A percentile compares a stretch with the other conserved stretches of the same genome.
Conservation (phyloP, 2,329 filamentous ascomycete genomes). For the Penicillium sp. region DNA sequence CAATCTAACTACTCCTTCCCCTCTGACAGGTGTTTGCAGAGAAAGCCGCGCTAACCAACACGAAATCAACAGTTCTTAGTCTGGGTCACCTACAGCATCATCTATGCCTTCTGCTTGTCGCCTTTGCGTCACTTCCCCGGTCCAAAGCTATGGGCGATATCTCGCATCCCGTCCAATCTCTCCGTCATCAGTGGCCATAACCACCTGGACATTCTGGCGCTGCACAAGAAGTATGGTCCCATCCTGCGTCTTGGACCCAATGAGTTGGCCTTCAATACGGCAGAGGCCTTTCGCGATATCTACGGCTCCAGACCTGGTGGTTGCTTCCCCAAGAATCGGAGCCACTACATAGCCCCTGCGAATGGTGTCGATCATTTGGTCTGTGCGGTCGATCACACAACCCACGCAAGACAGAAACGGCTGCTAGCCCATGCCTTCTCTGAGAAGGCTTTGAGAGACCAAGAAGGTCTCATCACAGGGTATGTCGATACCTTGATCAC, state of each 20-base stretch:
- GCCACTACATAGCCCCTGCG: conserved; percentile 26
- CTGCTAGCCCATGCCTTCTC: not conserved
- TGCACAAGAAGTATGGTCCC: conserved; percentile 25
- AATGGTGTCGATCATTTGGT: conserved; percentile 37
- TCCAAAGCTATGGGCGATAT: conserved; percentile 27
- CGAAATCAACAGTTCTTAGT: conserved; percentile 1
- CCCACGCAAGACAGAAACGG: conserved; percentile 20
- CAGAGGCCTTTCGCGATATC: conserved; percentile 34
- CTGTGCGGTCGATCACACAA: conserved; percentile 18
- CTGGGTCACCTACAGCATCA: conserved; percentile 4
- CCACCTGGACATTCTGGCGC: conserved; percentile 22
- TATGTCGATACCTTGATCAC: conserved; percentile 30
- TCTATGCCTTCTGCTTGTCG: conserved; percentile 24
- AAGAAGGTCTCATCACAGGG: conserved; percentile 26
- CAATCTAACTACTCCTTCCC: not conserved
- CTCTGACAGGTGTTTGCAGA: not conserved
- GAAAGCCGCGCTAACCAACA: not conserved
- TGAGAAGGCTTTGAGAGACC: conserved; percentile 25
- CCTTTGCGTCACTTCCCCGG: conserved; percentile 31
- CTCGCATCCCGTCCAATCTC: conserved; percentile 21
- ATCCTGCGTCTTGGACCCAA: conserved; percentile 20
- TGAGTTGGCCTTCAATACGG: conserved; percentile 29
- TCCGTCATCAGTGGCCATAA: conserved; percentile 23
- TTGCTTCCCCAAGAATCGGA: conserved; percentile 23
- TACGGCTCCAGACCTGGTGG: conserved; percentile 27